Evolutionary conservation across 768 basidiomycete genomes (phyloP).

Genomic region (Trametes meyenii): DNA sequence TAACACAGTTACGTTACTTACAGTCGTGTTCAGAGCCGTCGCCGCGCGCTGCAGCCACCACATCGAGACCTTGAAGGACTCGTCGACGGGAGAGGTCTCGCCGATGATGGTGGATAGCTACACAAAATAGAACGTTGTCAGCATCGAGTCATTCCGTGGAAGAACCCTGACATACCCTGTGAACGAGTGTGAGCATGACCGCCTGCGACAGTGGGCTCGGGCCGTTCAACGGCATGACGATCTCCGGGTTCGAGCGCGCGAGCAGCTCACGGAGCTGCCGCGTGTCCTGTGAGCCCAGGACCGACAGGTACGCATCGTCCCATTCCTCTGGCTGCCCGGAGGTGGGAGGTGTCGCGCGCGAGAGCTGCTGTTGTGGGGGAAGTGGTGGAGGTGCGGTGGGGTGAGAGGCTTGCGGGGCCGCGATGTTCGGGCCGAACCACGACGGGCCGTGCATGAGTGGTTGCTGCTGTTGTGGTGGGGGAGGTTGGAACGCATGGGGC

Average conservation of each 20-base stretch:
- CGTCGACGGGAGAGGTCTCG: slow-evolving; percentile 76
- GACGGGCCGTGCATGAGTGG: slow-evolving; percentile 34
- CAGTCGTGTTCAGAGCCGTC: slow-evolving; percentile 70
- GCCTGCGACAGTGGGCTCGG: slow-evolving; percentile 77
- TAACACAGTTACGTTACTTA: slow-evolving; percentile 36
- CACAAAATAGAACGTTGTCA: neutral
- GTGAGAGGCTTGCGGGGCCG: slow-evolving; percentile 82
- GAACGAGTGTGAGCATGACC: slow-evolving; percentile 80
- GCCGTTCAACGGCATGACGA: slow-evolving; percentile 78
- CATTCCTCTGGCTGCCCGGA: slow-evolving; percentile 71
- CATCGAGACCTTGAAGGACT: slow-evolving; percentile 76
- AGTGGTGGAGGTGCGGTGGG: slow-evolving; percentile 68
- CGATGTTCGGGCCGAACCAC: slow-evolving; percentile 70
- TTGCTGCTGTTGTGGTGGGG: slow-evolving; percentile 36
- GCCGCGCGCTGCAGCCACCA: slow-evolving; percentile 88
- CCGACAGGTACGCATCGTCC: slow-evolving; percentile 81
- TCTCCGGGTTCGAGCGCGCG: slow-evolving; percentile 72
- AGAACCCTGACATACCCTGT: slow-evolving; percentile 57
- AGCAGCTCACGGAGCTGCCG: slow-evolving; percentile 76
- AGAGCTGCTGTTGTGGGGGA: slow-evolving; percentile 42
- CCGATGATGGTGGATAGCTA: slow-evolving; percentile 77
- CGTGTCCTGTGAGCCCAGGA: slow-evolving; percentile 74
- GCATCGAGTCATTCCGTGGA: neutral
- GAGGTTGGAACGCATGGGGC: slow-evolving; percentile 34
- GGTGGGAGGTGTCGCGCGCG: slow-evolving; percentile 43